Percentiles rank a stretch among this genome's conserved stretches.
Conservation (phyloP, 176 grass and related monocot species). For the barley (Hordeum vulgare) region DNA sequence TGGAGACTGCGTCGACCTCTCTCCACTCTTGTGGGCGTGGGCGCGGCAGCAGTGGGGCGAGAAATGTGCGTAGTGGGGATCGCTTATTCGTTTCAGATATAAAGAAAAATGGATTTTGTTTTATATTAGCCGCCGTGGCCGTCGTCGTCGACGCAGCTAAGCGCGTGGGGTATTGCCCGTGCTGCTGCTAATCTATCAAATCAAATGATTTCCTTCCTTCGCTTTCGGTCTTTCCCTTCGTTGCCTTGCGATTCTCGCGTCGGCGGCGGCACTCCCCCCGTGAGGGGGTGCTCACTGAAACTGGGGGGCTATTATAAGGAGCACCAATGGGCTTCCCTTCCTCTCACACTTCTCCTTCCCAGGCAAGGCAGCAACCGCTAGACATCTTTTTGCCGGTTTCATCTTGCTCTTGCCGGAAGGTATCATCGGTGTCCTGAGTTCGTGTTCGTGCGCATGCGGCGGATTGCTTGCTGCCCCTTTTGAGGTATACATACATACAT, state of each 20-base stretch:
- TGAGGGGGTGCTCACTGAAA: neutral
- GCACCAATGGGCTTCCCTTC: neutral
- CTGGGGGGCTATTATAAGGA: constrained; percentile 35
- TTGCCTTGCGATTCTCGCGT: constrained; percentile 5
- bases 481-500: neutral
- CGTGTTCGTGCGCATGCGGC: neutral
- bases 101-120: too few relatives aligned
- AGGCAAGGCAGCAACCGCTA: too few relatives aligned
- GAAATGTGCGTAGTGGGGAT: neutral
- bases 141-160: neutral
- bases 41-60: neutral
- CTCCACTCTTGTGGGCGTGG: too few relatives aligned
- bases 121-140: neutral
- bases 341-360: neutral
- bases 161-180: constrained; percentile 1
- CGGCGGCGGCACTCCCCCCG: neutral
- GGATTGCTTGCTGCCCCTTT: neutral
- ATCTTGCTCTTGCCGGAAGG: neutral
- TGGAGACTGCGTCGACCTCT: neutral
- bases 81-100: neutral
- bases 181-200: neutral
- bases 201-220: constrained; percentile 11
- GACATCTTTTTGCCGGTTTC: neutral
- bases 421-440: neutral
- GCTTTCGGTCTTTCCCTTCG: neutral